Base-by-base conservation (phyloP, 2,329 filamentous ascomycete genomes). In the Fusarium lyarnte region DNA sequence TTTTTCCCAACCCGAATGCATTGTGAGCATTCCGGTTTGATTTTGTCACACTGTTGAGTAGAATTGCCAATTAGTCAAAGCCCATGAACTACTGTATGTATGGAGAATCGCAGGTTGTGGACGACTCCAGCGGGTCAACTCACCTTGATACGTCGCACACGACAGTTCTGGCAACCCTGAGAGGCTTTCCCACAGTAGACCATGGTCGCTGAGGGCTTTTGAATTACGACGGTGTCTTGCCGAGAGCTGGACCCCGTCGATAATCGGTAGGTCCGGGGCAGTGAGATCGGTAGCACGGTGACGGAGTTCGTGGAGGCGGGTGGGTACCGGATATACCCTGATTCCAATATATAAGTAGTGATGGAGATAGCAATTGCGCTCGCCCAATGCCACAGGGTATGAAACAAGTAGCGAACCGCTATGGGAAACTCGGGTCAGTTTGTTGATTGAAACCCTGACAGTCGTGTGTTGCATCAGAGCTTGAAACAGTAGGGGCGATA, bases 11-110 rank as follows among this genome's bases (percentile, higher is more conserved):
- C 85, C 43, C 89, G 87, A 47, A 87, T 82, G 77, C 90, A 91
- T 83, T 91, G 89, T 29, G 88, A 88, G 76, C 90, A 92, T 75
- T 88, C 85, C 9, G 90, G 89, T 43, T 83, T 84, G 51, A 85
- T 84, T 77, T 89, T 89, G 79, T 91, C 89, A 80, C 90, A 92
- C 88, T 89, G 64, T 5, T 14, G 27, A 59, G 43, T n/a, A 42
- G 42, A 33, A 35, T 14, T 35, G 38, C 19, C 39, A 47, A 59
- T 77, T 38, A 77, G 69, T 49, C 36, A 62, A 39, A 29, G 41
- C 27, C 31, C 51, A 31, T 38, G 23, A 45, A 38, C 21, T 16
- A 35, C 35, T 27, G 45, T 33, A 29, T 46, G 19, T 27, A 33
- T 46, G 14, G 42, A 17, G 17, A 17, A 36, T 21, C 51, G 53